phyloP scores from a whole-genome alignment of 2,329 filamentous ascomycete species.

The Pyrenophora tritici-repentis region DNA sequence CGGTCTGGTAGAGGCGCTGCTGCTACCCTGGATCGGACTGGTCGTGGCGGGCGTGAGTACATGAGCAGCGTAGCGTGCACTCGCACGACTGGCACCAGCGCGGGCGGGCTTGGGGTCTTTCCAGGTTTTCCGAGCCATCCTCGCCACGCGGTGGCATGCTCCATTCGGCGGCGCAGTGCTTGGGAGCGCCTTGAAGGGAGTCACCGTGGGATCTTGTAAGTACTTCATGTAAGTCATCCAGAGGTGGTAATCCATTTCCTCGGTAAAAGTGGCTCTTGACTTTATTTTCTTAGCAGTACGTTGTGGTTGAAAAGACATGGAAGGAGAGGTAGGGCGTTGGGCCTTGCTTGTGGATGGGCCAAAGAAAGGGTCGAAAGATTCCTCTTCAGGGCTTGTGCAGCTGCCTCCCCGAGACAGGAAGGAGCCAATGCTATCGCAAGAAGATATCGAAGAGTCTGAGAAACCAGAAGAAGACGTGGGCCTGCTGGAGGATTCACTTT shows the following conservation, averaged over 20 bases:
- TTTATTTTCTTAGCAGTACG: constrained; percentile 50
- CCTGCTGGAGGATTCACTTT: constrained; percentile 56
- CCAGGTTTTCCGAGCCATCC: constrained; percentile 66
- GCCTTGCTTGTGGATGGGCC: constrained; percentile 43
- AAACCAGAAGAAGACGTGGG: constrained; percentile 63
- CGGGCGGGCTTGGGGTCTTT: constrained; percentile 51
- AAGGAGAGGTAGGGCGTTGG: constrained; percentile 38
- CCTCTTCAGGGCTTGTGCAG: constrained; percentile 65
- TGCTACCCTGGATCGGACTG: constrained; percentile 51
- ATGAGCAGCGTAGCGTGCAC: constrained; percentile 27
- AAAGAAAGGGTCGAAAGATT: constrained; percentile 61
- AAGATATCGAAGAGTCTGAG: constrained; percentile 67
- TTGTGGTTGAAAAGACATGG: constrained; percentile 33
- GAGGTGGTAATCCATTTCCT: constrained; percentile 68
- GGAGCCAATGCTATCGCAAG: constrained; percentile 61
- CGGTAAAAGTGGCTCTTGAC: constrained; percentile 58
- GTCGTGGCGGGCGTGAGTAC: constrained; percentile 52
- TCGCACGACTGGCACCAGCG: constrained; percentile 22
- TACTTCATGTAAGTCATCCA: constrained; percentile 70
- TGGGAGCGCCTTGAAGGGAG: constrained; percentile 69
- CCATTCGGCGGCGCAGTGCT: constrained; percentile 67
- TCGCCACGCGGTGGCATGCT: constrained; percentile 66
- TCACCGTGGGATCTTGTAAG: constrained; percentile 68
- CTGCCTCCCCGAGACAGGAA: constrained; percentile 63
- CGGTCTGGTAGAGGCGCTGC: constrained; percentile 51